These are phyloP conservation scores for Cytospora leucostoma DNA, from an alignment of 2,329 filamentous ascomycete genomes.

Conservation along the genomic window DNA sequence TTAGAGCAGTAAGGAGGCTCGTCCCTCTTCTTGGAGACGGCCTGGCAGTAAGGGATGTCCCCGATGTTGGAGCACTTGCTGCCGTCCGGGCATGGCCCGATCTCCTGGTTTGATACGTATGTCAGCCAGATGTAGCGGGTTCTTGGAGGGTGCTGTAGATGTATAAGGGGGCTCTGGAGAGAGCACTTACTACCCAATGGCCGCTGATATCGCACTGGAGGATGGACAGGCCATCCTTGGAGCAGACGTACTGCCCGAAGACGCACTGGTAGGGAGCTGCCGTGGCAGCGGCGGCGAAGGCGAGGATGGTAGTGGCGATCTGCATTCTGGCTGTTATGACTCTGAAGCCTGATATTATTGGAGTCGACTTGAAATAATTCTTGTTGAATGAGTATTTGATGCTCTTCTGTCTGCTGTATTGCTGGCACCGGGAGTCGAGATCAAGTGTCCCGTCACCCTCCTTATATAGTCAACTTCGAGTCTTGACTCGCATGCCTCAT, in stretches of 20 bases:
- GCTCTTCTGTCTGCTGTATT: neutral
- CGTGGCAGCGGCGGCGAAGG: slow-evolving; percentile 25
- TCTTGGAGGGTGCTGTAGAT: neutral
- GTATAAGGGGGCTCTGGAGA: too few relatives aligned
- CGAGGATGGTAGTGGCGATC: slow-evolving; percentile 25
- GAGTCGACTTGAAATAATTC: neutral
- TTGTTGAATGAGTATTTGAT: slow-evolving; percentile 1
- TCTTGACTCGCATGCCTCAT: neutral
- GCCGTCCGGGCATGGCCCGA: slow-evolving; percentile 23
- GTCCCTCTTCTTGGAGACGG: slow-evolving; percentile 8
- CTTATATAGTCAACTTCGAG: slow-evolving; percentile 12
- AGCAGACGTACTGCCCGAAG: slow-evolving; percentile 27
- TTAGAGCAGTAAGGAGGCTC: slow-evolving; percentile 14
- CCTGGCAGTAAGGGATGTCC: slow-evolving; percentile 25
- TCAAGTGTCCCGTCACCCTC: neutral
- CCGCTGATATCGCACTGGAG: slow-evolving; percentile 24
- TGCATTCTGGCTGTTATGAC: slow-evolving; percentile 22
- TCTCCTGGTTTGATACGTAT: slow-evolving; percentile 6
- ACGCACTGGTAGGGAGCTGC: slow-evolving; percentile 24
- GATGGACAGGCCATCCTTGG: slow-evolving; percentile 18
- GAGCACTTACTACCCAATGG: slow-evolving; percentile 20
- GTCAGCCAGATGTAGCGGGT: neutral
- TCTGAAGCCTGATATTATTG: neutral
- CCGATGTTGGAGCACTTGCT: slow-evolving; percentile 22
- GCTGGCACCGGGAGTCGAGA: neutral